Evolutionary conservation across 371 early-diverging fungal species (phyloP), one percentile per base, ranked within the genome.

Genomic region (Zancudomyces culisetae): DNA sequence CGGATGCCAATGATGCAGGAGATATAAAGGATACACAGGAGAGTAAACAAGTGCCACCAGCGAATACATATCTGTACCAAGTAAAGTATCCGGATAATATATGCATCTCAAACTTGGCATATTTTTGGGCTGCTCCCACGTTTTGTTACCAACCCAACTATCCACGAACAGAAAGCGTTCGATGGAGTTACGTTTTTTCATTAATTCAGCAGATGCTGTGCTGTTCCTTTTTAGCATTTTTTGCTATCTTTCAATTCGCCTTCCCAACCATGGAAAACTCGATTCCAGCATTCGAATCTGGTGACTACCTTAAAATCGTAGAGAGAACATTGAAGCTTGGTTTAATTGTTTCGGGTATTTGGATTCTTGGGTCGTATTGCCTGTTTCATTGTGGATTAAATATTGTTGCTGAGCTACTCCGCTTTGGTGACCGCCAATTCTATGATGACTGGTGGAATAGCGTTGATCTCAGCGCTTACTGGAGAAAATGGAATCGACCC

Each of bases 371-470:
- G 70, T 91, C 90, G 61, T 90, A 85, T 52, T 76, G 83, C n/a
- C 57, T 90, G 13, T 91, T 91, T 64, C 92, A 91, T 47, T 74
- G 83, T 2, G 75, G 61, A 41, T 70, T 90, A 50, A 91, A 91
- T 56, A 76, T 78, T 0, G 57, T 87, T 13, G 83, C 84, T n/a
- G 87, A 86, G 64, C 49, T 88, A 4, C 63, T 86, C 27, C 70
- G 83, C 27, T 91, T 91, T 69, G 91, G 89, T 18, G 92, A 91
- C 61, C 79, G 92, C 19, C 75, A 80, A 4, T 91, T 91, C 60
- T 90, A 91, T 61, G 66, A 79, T 27, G 78, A 82, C 39, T 90
- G 90, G 91, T 91, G 92, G 92, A 91, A 91, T 66, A 77, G 83
- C 0, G 73, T 74, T 18, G 82, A 84, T 24, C 67, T 91, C 51